Evolutionary conservation across 2,329 filamentous ascomycete species (phyloP).

Genomic region (Ophiostoma tasmaniense): DNA sequence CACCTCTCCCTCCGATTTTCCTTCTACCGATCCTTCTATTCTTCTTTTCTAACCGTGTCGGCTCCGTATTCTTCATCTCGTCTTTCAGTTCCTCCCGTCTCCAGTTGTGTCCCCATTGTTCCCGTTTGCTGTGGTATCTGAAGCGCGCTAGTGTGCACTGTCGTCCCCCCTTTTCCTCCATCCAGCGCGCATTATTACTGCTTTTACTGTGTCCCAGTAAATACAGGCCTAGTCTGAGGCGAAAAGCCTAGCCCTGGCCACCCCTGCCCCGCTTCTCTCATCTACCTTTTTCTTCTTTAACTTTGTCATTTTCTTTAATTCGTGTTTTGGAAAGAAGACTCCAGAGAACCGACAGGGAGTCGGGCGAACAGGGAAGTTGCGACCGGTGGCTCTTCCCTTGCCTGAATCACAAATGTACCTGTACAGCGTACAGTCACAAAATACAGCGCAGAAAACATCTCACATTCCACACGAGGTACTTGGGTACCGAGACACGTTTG

Average conservation of each 20-base stretch:
- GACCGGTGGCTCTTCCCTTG: background rate
- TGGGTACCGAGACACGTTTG: conserved; percentile 10
- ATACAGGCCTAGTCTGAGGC: conserved; percentile 5
- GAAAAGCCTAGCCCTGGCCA: background rate
- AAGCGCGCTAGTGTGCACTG: conserved; percentile 5
- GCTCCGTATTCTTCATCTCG: background rate
- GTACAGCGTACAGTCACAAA: background rate
- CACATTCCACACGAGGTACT: conserved; percentile 7
- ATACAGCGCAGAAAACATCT: background rate
- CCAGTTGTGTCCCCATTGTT: background rate
- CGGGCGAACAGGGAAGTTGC: background rate
- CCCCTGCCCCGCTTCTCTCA: background rate
- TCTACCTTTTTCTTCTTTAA: background rate
- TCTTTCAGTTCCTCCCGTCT: background rate
- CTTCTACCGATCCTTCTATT: background rate
- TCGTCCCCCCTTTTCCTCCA: background rate
- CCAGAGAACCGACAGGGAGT: too few relatives aligned
- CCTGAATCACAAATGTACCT: background rate
- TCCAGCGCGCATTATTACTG: background rate
- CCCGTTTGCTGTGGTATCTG: background rate
- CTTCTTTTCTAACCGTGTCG: background rate
- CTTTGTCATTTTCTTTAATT: background rate
- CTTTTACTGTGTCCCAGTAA: conserved; percentile 1
- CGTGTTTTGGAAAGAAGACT: background rate
- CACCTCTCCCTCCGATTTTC: too few relatives aligned